Conservation (phyloP, 768 basidiomycete species). For the Hericium erinaceus region DNA sequence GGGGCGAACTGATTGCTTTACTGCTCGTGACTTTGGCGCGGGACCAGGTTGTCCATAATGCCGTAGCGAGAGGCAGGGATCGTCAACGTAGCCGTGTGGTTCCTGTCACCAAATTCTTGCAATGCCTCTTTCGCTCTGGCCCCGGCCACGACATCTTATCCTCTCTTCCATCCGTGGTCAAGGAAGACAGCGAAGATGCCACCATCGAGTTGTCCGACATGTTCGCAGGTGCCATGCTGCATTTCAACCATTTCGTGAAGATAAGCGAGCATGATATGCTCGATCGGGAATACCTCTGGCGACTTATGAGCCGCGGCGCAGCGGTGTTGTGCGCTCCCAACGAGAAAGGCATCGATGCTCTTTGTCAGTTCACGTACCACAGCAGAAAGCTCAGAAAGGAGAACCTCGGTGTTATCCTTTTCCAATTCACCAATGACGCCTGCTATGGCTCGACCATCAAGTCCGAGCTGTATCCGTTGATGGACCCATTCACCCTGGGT, state of each 20-base stretch:
- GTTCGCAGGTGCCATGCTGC: conserved; percentile 3
- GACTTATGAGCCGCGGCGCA: conserved; percentile 18
- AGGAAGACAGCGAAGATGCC: too few relatives aligned
- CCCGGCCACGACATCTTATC: too few relatives aligned
- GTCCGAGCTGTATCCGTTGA: conserved; percentile 9
- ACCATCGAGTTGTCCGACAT: not conserved
- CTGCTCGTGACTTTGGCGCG: conserved; percentile 17
- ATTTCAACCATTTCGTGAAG: conserved; percentile 27
- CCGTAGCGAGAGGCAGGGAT: too few relatives aligned
- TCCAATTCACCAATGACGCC: conserved; percentile 19
- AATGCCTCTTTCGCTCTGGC: not conserved
- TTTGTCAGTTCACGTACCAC: conserved; percentile 18
- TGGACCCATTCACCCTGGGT: conserved; percentile 18
- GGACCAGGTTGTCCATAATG: conserved; percentile 12
- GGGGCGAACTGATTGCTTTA: conserved; percentile 17
- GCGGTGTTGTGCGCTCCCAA: conserved; percentile 20
- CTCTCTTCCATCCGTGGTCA: too few relatives aligned
- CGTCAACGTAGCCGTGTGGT: not conserved
- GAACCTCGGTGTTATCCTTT: conserved; percentile 18
- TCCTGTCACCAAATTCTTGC: not conserved
- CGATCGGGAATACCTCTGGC: conserved; percentile 15
- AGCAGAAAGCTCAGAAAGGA: not conserved
- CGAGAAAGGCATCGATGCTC: conserved; percentile 18
- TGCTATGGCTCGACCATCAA: conserved; percentile 6
- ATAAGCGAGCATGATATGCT: conserved; percentile 13